Evolutionary conservation across 2,329 filamentous ascomycete species (phyloP).

Genomic region (Colletotrichum tanaceti): DNA sequence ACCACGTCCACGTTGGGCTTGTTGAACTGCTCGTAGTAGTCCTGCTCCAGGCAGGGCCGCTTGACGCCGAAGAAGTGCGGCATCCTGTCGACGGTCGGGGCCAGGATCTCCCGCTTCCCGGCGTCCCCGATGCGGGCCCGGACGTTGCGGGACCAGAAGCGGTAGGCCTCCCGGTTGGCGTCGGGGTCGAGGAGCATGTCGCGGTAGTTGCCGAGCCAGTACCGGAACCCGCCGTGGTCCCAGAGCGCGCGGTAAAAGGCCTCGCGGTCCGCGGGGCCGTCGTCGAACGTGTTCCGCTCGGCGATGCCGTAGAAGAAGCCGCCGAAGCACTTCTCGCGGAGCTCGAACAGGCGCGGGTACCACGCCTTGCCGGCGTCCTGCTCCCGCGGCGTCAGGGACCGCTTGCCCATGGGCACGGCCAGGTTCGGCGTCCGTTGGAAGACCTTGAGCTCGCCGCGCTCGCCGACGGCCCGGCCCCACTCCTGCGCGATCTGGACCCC

Average conservation of each 20-base stretch:
- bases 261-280: constrained; percentile 61
- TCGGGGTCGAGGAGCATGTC: constrained; percentile 60
- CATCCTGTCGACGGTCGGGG: constrained; percentile 57
- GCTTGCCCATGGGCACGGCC: constrained; percentile 66
- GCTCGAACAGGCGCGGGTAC: constrained; percentile 64
- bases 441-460: constrained; percentile 64
- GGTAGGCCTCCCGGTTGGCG: constrained; percentile 65
- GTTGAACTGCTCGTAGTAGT: constrained; percentile 62
- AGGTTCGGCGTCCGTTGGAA: constrained; percentile 77
- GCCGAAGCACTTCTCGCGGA: constrained; percentile 62
- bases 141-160: constrained; percentile 66
- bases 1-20: constrained; percentile 56
- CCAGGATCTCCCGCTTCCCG: constrained; percentile 61
- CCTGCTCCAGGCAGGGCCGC: constrained; percentile 56
- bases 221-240: constrained; percentile 64
- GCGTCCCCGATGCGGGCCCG: constrained; percentile 63
- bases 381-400: constrained; percentile 55
- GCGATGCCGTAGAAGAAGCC: constrained; percentile 69
- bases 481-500: constrained; percentile 74
- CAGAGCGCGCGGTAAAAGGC: constrained; percentile 62
- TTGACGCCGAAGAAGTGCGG: constrained; percentile 68
- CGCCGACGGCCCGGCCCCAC: constrained; percentile 56
- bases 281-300: constrained; percentile 67
- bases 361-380: constrained; percentile 59
- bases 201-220: constrained; percentile 65